Evolutionary conservation across 2,329 filamentous ascomycete genomes (phyloP), one percentile per base, ranked within the genome.

Genomic region (Didymella lethalis): DNA sequence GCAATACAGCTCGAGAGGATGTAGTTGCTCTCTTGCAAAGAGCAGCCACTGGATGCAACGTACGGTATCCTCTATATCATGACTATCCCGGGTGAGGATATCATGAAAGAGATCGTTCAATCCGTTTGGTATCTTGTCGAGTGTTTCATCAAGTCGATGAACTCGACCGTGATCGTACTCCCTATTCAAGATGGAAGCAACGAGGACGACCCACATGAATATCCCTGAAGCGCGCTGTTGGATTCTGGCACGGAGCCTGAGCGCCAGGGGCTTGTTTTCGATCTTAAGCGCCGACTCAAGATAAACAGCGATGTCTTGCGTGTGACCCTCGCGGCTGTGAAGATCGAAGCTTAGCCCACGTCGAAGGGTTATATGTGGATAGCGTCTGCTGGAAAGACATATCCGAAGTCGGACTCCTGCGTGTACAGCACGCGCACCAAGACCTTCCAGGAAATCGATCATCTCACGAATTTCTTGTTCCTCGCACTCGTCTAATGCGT

Each of bases 401-500:
- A 59, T 40, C 7, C 23, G 41, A 51, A 46, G 0, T 31, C 3
- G 12, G 10, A 4, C 10, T 4, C 29, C 11, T 11, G 4, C 3
- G 3, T 4, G 3, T 31, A 3, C 29, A 11, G 11, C 10, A 4
- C 10, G 29, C 3, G 29, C 7, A 11, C 29, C 11, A 0, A 67
- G 43, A 0, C 49, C 62, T 49, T 82, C 75, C 12, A 85, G 79
- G 51, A 80, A 80, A 0, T 63, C 41, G 1, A 84, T 65, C 78
- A 85, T 83, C 0, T 77, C 72, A 29, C 73, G 72, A 2, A 80
- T 68, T 45, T 84, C 69, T 1, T 67, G 51, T 48, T 82, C 78
- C 7, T 81, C 71, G 54, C 81, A 83, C 61, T 85, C 83, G 36
- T 85, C 82, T 0, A 84, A 70, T 0, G 82, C 83, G 50, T 84